Percentiles rank a stretch among this genome's conserved stretches.
Evolutionary conservation across 345 rosid genomes (phyloP).

Genomic region (Populus ilicifolia): DNA sequence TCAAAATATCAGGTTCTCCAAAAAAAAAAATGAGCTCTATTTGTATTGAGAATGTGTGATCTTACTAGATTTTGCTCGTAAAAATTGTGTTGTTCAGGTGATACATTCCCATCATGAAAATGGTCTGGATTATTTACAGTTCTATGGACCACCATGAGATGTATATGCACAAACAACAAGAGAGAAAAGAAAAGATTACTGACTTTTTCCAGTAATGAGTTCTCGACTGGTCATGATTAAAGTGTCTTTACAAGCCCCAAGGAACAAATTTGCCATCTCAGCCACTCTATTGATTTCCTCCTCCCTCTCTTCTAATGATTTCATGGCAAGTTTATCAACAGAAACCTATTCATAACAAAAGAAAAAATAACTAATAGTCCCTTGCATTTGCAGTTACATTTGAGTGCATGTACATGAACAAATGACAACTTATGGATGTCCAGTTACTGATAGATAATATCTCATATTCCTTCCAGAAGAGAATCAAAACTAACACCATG

Average conservation of each 20-base stretch:
- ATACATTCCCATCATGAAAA: not conserved
- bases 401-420: not conserved
- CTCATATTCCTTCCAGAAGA: constrained; percentile 6
- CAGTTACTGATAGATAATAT: not conserved
- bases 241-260: constrained; percentile 62
- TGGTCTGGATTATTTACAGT: not conserved
- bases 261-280: constrained; percentile 68
- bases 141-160: constrained; percentile 1
- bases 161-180: not conserved
- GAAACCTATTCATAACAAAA: constrained; percentile 51
- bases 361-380: not conserved
- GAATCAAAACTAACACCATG: not conserved
- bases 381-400: not conserved
- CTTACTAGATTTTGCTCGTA: not conserved
- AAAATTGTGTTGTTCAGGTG: not conserved
- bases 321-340: constrained; percentile 78
- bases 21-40: too few species aligned
- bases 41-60: too few species aligned
- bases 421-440: not conserved
- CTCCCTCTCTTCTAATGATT: constrained; percentile 61
- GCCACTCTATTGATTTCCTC: constrained; percentile 70
- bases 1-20: too few species aligned
- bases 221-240: constrained; percentile 88
- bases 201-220: constrained; percentile 85
- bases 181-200: constrained; percentile 17